A percentile compares a stretch with the other conserved stretches of the same genome.
Conservation (phyloP, 371 early-diverging fungal species). For the Rhizomucor pusillus region DNA sequence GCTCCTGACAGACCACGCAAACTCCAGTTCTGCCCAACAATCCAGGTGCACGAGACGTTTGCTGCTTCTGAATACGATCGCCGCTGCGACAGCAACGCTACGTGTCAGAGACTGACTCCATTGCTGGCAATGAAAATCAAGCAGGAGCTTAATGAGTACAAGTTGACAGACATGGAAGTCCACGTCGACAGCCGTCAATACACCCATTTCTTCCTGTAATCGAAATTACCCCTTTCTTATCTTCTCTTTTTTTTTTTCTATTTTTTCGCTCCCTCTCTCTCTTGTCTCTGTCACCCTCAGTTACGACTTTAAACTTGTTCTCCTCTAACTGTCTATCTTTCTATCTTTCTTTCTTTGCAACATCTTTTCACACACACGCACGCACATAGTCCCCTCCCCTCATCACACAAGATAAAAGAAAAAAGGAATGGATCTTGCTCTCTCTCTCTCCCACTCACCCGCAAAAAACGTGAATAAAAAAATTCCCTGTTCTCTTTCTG, state of each 20-base stretch:
- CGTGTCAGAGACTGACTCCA: conserved; percentile 61
- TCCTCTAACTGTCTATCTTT: neutral
- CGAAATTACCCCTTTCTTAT: neutral
- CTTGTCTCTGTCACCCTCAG: neutral
- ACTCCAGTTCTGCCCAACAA: conserved; percentile 16
- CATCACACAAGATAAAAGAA: no score
- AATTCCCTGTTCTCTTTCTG: neutral
- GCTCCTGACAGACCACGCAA: conserved; percentile 5
- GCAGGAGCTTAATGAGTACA: conserved; percentile 75
- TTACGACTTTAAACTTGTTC: no score
- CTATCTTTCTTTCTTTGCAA: neutral
- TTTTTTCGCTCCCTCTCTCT: neutral
- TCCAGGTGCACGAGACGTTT: conserved; percentile 18
- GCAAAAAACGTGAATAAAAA: no score
- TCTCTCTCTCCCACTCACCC: no score
- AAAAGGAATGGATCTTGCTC: no score
- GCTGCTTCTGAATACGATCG: conserved; percentile 61
- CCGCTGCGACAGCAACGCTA: conserved; percentile 57
- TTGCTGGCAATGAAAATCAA: conserved; percentile 68
- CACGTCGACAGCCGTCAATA: conserved; percentile 71
- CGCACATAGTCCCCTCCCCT: neutral
- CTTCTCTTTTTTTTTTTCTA: conserved; percentile 6
- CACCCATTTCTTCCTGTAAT: conserved; percentile 21
- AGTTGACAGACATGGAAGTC: conserved; percentile 73
- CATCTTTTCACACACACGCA: no score